Evolutionary conservation across 176 grass and related monocot species (phyloP), one percentile per base, ranked within the genome.

Genomic region (Lolium multiflorum): DNA sequence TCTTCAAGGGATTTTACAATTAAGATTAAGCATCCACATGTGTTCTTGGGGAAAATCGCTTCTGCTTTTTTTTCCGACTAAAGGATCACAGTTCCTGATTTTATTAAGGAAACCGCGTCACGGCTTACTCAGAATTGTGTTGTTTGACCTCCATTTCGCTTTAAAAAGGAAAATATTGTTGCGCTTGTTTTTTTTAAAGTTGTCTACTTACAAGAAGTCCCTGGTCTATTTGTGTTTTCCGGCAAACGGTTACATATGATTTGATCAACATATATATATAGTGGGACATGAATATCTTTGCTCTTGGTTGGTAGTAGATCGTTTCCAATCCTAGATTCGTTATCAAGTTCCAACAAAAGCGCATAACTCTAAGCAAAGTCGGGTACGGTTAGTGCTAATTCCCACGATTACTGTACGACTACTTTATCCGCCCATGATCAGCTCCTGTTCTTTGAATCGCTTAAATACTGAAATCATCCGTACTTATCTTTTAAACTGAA

Each of bases 261-360:
- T 83, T 81, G 41, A 17, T 76, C 76, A 44, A 84, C 16, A 75
- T 76, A 39, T 2, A 2, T 6, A 44, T 7, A 44, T 9, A 84
- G 85, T 35, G 81, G 60, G 85, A 91, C 89, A 91, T 26, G 51
- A 76, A 70, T 69, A 84, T 91, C 89, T 87, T 58, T n/a, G n/a
- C 7, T 84, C 68, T 75, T 76, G 38, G 81, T 75, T 87, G 59
- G 20, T 44, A 44, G 81, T 67, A 75, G 76, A 77, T 76, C 50
- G 54, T 87, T 60, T 68, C 39, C 68, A 84, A 88, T 84, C 76
- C 76, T 80, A 84, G 85, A 84, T 88, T 88, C 81, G 81, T 84
- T 88, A 76, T 77, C 89, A 91, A 91, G 89, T 91, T 91, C 81
- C 89, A 91, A 88, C 85, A 81, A 70, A 84, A 81, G 81, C 89